phyloP scores from a whole-genome alignment of 1,139 yeast genomes.

The Nakaseomyces delphensis region DNA sequence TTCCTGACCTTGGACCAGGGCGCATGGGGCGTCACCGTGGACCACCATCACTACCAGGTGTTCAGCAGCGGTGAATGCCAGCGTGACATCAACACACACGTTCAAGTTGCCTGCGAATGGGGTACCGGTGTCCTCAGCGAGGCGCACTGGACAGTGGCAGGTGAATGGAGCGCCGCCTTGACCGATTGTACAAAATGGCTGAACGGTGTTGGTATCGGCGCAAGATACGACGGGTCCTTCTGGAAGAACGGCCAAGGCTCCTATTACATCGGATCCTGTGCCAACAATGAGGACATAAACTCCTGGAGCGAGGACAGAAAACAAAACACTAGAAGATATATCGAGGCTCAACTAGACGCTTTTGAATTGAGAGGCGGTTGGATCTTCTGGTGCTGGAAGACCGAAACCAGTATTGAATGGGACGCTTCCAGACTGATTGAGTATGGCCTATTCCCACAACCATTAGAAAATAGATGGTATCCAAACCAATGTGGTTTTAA shows the following conservation, averaged over 20 bases:
- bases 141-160: conserved; percentile 66
- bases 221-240: conserved; percentile 72
- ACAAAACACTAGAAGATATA: conserved; percentile 52
- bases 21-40: conserved; percentile 63
- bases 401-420: conserved; percentile 84
- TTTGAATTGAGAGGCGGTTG: conserved; percentile 69
- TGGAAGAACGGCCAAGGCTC: conserved; percentile 34
- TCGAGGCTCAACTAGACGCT: conserved; percentile 89
- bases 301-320: conserved; percentile 56
- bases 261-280: conserved; percentile 57
- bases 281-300: conserved; percentile 42
- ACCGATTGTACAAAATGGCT: conserved; percentile 91
- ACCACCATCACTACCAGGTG: conserved; percentile 90
- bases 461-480: conserved; percentile 54
- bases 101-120: conserved; percentile 53
- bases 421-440: conserved; percentile 54
- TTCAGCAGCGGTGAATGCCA: conserved; percentile 57
- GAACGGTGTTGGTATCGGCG: conserved; percentile 84
- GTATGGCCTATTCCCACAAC: conserved; percentile 69
- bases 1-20: conserved; percentile 36
- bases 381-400: conserved; percentile 91
- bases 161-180: conserved; percentile 92
- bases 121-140: conserved; percentile 48
- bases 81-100: conserved; percentile 50
- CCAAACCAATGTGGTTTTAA: conserved; percentile 53